Evolutionary conservation across 768 basidiomycete species (phyloP).

Genomic region (Neoboletus brunneissimus): DNA sequence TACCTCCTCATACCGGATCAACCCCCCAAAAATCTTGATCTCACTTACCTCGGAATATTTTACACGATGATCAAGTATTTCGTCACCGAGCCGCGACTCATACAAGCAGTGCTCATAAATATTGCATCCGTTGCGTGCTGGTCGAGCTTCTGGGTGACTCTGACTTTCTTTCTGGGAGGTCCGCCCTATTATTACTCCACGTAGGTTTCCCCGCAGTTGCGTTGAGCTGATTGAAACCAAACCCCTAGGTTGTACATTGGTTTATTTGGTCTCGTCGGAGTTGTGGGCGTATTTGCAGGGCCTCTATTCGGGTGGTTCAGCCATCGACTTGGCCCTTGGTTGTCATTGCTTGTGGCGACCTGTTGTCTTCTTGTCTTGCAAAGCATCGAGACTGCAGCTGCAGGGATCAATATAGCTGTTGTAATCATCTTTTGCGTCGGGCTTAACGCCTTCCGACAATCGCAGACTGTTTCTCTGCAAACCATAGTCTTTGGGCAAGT

Average conservation of each 20-base stretch:
- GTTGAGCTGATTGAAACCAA: background rate
- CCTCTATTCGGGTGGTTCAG: slow-evolving; percentile 22
- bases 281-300: slow-evolving; percentile 32
- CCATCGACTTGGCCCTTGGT: slow-evolving; percentile 39
- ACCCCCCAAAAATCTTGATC: slow-evolving; percentile 34
- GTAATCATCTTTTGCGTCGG: slow-evolving; percentile 39
- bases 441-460: slow-evolving; percentile 37
- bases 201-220: slow-evolving; percentile 11
- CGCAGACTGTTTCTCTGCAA: slow-evolving; percentile 36
- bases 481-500: slow-evolving; percentile 23
- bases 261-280: slow-evolving; percentile 47
- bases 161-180: slow-evolving; percentile 43
- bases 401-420: slow-evolving; percentile 35
- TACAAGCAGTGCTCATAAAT: slow-evolving; percentile 31
- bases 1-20: slow-evolving; percentile 41
- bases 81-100: slow-evolving; percentile 40
- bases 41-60: slow-evolving; percentile 36
- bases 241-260: slow-evolving; percentile 35
- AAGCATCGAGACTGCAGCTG: slow-evolving; percentile 37
- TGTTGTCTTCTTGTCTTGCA: slow-evolving; percentile 27
- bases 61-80: slow-evolving; percentile 40
- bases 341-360: slow-evolving; percentile 36
- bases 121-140: slow-evolving; percentile 28
- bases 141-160: slow-evolving; percentile 35
- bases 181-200: slow-evolving; percentile 37